Evolutionary conservation across 1,284 basidiomycete genomes (phyloP).

Genomic region (Austroboletus novae-zelandiae): DNA sequence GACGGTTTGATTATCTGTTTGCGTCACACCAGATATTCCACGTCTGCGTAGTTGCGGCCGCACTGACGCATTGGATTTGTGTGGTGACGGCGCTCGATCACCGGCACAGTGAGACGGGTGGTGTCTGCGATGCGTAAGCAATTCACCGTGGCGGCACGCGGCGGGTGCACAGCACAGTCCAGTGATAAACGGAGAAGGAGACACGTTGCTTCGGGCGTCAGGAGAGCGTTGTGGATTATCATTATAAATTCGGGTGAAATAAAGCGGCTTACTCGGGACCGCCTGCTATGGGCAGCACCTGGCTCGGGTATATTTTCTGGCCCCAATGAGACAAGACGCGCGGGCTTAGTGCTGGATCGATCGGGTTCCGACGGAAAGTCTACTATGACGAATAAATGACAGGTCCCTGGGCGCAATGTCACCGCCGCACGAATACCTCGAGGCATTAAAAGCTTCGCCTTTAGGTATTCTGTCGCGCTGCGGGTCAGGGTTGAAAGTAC

Average conservation of each 20-base stretch:
- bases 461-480: slow-evolving; percentile 34
- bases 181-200: slow-evolving; percentile 29
- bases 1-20: slow-evolving; percentile 78
- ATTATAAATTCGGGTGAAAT: slow-evolving; percentile 27
- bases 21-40: slow-evolving; percentile 90
- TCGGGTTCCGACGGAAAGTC: slow-evolving; percentile 25
- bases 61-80: slow-evolving; percentile 70
- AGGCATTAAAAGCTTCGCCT: slow-evolving; percentile 27
- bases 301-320: slow-evolving; percentile 7
- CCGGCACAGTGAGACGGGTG: slow-evolving; percentile 45
- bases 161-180: slow-evolving; percentile 18
- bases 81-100: slow-evolving; percentile 56
- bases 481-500: slow-evolving; percentile 33
- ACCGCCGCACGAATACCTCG: slow-evolving; percentile 35
- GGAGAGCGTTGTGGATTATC: slow-evolving; percentile 20
- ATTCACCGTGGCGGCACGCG: slow-evolving; percentile 24
- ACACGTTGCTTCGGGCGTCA: slow-evolving; percentile 24
- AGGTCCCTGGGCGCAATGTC: slow-evolving; percentile 30
- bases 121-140: slow-evolving; percentile 32
- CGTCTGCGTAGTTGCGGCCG: slow-evolving; percentile 75
- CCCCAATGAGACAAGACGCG: slow-evolving; percentile 11
- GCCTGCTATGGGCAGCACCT: slow-evolving; percentile 10
- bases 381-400: slow-evolving; percentile 31
- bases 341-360: slow-evolving; percentile 29
- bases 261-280: slow-evolving; percentile 25